A percentile compares a stretch with the other conserved stretches of the same genome.
These are phyloP conservation scores for Echria macrotheca DNA, from an alignment of 495 filamentous ascomycete species.

Conservation along the genomic window DNA sequence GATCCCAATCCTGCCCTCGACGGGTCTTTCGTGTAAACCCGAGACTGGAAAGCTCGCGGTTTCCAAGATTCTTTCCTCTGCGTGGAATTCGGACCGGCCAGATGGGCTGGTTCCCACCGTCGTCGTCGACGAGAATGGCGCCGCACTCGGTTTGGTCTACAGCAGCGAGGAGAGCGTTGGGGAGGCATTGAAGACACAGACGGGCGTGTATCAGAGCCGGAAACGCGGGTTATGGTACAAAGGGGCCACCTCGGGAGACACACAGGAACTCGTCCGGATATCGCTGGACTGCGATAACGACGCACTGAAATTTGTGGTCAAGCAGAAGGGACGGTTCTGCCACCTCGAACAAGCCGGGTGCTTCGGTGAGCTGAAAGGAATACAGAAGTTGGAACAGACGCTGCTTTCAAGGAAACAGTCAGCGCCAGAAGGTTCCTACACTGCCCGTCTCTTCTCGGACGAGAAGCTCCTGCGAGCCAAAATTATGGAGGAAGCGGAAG, in stretches of 20 bases:
- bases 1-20: slow-evolving; percentile 73
- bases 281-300: slow-evolving; percentile 89
- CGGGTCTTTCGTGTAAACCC: slow-evolving; percentile 58
- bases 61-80: slow-evolving; percentile 60
- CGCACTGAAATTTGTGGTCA: slow-evolving; percentile 81
- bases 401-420: slow-evolving; percentile 69
- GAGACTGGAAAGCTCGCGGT: slow-evolving; percentile 57
- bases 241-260: slow-evolving; percentile 87
- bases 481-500: slow-evolving; percentile 96
- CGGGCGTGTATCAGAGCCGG: slow-evolving; percentile 90
- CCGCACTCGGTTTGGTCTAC: slow-evolving; percentile 85
- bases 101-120: slow-evolving; percentile 83
- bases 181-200: slow-evolving; percentile 79
- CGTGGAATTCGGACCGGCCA: slow-evolving; percentile 70
- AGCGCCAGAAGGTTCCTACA: slow-evolving; percentile 88
- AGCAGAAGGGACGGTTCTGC: slow-evolving; percentile 91
- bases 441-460: slow-evolving; percentile 84
- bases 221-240: slow-evolving; percentile 97
- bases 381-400: slow-evolving; percentile 80
- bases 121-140: slow-evolving; percentile 82
- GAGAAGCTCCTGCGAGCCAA: slow-evolving; percentile 85
- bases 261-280: slow-evolving; percentile 79
- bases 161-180: slow-evolving; percentile 84
- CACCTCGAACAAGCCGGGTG: slow-evolving; percentile 88
- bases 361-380: slow-evolving; percentile 77